phyloP scores from a whole-genome alignment of 495 filamentous ascomycete species.

The Daldinia caldariorum region DNA sequence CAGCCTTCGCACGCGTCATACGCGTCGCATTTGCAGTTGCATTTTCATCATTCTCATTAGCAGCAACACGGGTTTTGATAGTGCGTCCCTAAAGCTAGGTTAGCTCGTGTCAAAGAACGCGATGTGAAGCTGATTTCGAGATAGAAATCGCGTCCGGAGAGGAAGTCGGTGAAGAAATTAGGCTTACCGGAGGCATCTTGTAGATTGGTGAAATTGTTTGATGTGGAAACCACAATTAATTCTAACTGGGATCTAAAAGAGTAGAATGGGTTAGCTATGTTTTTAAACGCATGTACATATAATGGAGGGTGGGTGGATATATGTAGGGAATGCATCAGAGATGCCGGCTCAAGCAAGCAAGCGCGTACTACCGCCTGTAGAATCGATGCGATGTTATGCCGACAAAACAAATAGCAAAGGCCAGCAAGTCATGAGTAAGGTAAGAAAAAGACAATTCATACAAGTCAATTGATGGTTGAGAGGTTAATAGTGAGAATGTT shows the following conservation, averaged over 20 bases:
- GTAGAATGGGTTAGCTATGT: conserved; percentile 8
- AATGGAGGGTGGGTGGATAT: conserved; percentile 28
- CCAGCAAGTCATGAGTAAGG: neutral
- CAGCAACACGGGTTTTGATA: conserved; percentile 65
- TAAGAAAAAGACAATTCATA: conserved; percentile 7
- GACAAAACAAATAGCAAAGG: neutral
- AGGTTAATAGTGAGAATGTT: conserved; percentile 32
- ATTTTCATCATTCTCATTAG: conserved; percentile 97
- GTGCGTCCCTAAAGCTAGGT: conserved; percentile 48
- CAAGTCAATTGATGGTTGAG: conserved; percentile 36
- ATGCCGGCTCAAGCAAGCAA: conserved; percentile 15
- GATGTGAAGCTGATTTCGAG: conserved; percentile 12
- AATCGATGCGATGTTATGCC: neutral
- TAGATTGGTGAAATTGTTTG: conserved; percentile 15
- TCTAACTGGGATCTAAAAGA: conserved; percentile 12
- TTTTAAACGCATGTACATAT: neutral
- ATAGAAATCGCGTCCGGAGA: neutral
- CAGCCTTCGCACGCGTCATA: conserved; percentile 91
- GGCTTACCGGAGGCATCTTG: conserved; percentile 66
- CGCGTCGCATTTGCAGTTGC: conserved; percentile 88
- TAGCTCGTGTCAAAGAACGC: conserved; percentile 23
- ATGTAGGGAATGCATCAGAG: neutral
- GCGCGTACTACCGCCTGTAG: neutral
- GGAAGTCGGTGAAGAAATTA: neutral
- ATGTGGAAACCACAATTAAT: conserved; percentile 32